Conservation (phyloP, 371 early-diverging fungal species). For the Mortierella sp. region DNA sequence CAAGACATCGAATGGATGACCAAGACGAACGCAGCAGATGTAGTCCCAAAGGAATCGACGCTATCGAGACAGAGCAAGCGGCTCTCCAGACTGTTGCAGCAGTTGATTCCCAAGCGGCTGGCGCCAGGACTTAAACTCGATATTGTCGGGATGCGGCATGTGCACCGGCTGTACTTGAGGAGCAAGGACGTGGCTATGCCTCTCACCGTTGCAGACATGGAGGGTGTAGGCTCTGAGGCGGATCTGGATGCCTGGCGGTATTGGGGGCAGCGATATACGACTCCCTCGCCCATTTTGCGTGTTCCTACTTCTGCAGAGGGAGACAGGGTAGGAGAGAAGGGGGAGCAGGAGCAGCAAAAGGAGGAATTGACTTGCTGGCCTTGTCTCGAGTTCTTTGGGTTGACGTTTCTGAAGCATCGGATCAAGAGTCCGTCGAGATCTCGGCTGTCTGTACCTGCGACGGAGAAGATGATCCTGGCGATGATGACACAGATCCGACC, state of each 20-base stretch:
- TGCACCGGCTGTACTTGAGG: not conserved
- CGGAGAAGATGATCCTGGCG: not conserved
- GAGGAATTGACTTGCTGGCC: not conserved
- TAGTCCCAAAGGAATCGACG: not conserved
- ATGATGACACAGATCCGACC: conserved; percentile 3
- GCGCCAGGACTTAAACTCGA: not conserved
- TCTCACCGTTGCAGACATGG: conserved; percentile 2
- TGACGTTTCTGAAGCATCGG: conserved; percentile 6
- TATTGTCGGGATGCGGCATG: not conserved
- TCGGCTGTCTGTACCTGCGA: not conserved
- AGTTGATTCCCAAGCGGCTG: not conserved
- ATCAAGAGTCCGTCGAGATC: conserved; percentile 3
- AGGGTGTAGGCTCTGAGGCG: conserved; percentile 4
- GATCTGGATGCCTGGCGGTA: conserved; percentile 1
- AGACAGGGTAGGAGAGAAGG: not conserved
- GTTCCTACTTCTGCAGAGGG: not conserved
- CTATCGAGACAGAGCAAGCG: not conserved
- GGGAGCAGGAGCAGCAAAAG: not conserved
- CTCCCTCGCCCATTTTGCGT: not conserved
- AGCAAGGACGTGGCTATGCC: not conserved
- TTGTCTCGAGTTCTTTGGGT: not conserved
- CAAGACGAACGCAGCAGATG: not conserved
- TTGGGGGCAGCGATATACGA: not conserved
- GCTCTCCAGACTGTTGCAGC: not conserved
- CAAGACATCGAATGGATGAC: conserved; percentile 8